Evolutionary conservation across 192 early-diverging fungal species (phyloP), one percentile per base, ranked within the genome.

Genomic region (Linnemannia elongata): DNA sequence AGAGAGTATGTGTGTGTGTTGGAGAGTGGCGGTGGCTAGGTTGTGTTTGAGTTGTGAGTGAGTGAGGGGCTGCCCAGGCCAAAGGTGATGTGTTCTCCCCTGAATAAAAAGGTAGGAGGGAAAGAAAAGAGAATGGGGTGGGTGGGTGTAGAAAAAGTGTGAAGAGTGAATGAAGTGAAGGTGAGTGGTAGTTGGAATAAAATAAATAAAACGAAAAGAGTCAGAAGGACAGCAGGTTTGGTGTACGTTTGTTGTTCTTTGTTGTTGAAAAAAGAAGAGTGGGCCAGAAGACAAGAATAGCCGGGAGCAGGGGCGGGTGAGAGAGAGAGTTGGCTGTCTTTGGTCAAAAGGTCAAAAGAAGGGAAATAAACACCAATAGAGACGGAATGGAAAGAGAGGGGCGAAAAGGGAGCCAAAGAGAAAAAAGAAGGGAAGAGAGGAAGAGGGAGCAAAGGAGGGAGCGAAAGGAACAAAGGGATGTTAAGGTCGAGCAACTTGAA

Each of bases 91-190:
- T 72, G 13, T 71, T 71, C 17, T 35, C 39, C 22, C 39, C 38
- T 27, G 72, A 45, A 45, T 33, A 73, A 41, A 73, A 47, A 30
- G 77, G 33, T 22, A 18, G 77, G 47, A 79, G 22, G 12, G 27
- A 33, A 42, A 30, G 41, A 35, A 54, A n/a, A 39, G 22, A 20
- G 36, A 24, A 36, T 39, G 36, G 24, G 38, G 33, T 18, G 10
- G 38, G 33, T 18, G 10, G 38, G 13, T 3, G 12, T 24, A 33
- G 2, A 44, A 20, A 42, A 47, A 66, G 20, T 41, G 73, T 13
- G 41, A 74, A 9, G 42, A 8, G 27, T 42, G 72, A 42, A 49
- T 74, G 24, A 42, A 73, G 38, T 9, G 33, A 70, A 20, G 69
- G 10, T 3, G 63, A 13, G 63, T 13, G 20, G 9, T 15, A 38